These are phyloP conservation scores for Fulvia fulva DNA, from an alignment of 2,329 filamentous ascomycete genomes.

Conservation along the genomic window DNA sequence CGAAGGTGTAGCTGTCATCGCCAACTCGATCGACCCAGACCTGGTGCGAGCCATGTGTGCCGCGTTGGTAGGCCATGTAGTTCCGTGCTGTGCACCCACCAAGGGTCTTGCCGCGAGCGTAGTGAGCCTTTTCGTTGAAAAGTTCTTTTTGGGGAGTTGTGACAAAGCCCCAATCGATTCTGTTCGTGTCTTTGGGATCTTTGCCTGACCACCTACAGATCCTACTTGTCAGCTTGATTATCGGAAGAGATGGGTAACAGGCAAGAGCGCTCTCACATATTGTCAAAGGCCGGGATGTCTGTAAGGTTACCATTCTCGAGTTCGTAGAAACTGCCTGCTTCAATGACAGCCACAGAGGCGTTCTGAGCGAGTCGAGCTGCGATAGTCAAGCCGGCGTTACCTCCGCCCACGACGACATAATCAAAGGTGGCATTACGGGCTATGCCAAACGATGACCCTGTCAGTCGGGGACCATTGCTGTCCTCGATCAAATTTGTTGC, in stretches of 20 bases:
- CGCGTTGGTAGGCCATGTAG: constrained; percentile 20
- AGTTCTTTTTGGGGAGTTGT: constrained; percentile 24
- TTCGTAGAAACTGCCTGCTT: constrained; percentile 29
- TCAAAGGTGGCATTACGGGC: constrained; percentile 2
- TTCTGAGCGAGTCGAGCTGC: constrained; percentile 21
- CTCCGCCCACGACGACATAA: constrained; percentile 6
- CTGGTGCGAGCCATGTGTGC: constrained; percentile 9
- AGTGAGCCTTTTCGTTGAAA: constrained; percentile 17
- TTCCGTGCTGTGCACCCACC: constrained; percentile 30
- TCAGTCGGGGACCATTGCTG: too few species aligned
- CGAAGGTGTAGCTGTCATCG: constrained; percentile 32
- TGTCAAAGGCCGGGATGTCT: constrained; percentile 8
- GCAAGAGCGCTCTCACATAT: too few species aligned
- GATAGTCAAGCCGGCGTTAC: constrained; percentile 19
- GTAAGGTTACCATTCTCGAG: constrained; percentile 25
- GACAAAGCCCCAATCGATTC: constrained; percentile 15
- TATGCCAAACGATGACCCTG: too few species aligned
- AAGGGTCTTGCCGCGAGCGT: constrained; percentile 30
- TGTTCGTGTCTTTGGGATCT: constrained; percentile 9
- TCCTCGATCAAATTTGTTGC: too few species aligned
- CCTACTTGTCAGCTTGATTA: too few species aligned
- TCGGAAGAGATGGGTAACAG: too few species aligned
- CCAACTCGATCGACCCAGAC: constrained; percentile 33
- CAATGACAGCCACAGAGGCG: constrained; percentile 14
- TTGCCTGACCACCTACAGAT: too few species aligned